A percentile compares a stretch with the other conserved stretches of the same genome.
These are phyloP conservation scores for Priceomyces haplophilus DNA, from an alignment of 805 yeast species.

Conservation along the genomic window DNA sequence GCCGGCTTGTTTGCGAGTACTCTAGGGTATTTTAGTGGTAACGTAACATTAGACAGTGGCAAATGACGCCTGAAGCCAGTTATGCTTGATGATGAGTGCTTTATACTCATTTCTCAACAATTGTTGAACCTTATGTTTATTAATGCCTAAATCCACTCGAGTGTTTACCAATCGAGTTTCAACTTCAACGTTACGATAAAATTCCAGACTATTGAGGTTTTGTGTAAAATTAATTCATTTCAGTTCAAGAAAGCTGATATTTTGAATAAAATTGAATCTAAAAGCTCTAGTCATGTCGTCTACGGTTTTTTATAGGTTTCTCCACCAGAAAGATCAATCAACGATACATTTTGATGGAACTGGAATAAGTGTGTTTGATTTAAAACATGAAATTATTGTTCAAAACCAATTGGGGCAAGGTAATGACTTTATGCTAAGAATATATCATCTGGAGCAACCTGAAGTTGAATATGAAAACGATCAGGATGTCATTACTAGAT, in stretches of 20 bases:
- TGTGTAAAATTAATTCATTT: constrained; percentile 4
- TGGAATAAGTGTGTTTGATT: constrained; percentile 90
- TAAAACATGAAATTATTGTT: constrained; percentile 83
- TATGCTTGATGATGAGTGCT: constrained; percentile 18
- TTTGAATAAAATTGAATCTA: background rate
- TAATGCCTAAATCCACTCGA: background rate
- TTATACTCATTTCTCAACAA: constrained; percentile 9
- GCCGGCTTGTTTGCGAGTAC: constrained; percentile 7
- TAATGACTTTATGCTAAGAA: constrained; percentile 71
- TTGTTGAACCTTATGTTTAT: background rate
- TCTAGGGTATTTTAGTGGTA: constrained; percentile 25
- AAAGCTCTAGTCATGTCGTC: constrained; percentile 61
- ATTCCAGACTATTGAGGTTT: constrained; percentile 1
- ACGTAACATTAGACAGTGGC: constrained; percentile 13
- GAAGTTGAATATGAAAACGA: constrained; percentile 80
- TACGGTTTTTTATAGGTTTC: constrained; percentile 79
- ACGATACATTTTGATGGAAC: constrained; percentile 92
- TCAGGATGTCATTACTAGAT: constrained; percentile 85
- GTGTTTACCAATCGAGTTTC: background rate
- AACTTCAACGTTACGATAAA: background rate
- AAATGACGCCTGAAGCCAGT: constrained; percentile 19
- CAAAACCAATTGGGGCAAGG: constrained; percentile 82
- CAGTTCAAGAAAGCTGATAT: background rate
- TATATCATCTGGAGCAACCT: constrained; percentile 59
- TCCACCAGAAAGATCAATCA: constrained; percentile 76